phyloP scores from a whole-genome alignment of 345 rosid species.

The Dipteronia dyeriana region DNA sequence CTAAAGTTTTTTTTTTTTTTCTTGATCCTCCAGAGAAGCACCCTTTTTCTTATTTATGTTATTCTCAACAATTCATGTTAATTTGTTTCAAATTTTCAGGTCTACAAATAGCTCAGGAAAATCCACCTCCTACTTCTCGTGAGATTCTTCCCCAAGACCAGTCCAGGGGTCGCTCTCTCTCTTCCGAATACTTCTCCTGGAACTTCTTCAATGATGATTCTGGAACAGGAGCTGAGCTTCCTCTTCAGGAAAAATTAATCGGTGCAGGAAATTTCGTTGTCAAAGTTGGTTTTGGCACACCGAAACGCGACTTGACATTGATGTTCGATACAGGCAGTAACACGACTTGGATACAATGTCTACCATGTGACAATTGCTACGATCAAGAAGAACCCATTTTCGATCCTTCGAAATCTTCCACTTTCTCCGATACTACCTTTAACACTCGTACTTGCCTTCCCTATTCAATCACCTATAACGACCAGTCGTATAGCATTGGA shows the following conservation, averaged over 20 bases:
- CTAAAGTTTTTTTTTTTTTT: no score
- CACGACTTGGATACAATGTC: slow-evolving; percentile 28
- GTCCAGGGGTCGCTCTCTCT: slow-evolving; percentile 8
- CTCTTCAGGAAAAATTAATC: background rate
- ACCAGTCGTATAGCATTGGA: slow-evolving; percentile 6
- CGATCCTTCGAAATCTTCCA: slow-evolving; percentile 20
- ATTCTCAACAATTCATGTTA: no score
- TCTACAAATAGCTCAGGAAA: background rate
- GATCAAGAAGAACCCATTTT: background rate
- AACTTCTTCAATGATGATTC: background rate
- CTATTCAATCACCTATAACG: background rate
- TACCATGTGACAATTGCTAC: background rate
- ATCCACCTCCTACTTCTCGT: background rate
- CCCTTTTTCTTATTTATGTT: no score
- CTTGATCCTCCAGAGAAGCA: no score
- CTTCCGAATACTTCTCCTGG: background rate
- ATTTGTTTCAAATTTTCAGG: background rate
- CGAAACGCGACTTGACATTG: slow-evolving; percentile 7
- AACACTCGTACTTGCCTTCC: background rate
- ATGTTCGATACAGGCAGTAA: slow-evolving; percentile 29
- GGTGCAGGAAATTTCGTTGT: background rate
- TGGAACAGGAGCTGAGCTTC: background rate
- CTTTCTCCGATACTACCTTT: slow-evolving; percentile 20
- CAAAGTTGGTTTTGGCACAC: slow-evolving; percentile 26
- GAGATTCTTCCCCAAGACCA: slow-evolving; percentile 19